Evolutionary conservation across 2,329 filamentous ascomycete genomes (phyloP), one percentile per base, ranked within the genome.

Genomic region (Fusarium sp.): DNA sequence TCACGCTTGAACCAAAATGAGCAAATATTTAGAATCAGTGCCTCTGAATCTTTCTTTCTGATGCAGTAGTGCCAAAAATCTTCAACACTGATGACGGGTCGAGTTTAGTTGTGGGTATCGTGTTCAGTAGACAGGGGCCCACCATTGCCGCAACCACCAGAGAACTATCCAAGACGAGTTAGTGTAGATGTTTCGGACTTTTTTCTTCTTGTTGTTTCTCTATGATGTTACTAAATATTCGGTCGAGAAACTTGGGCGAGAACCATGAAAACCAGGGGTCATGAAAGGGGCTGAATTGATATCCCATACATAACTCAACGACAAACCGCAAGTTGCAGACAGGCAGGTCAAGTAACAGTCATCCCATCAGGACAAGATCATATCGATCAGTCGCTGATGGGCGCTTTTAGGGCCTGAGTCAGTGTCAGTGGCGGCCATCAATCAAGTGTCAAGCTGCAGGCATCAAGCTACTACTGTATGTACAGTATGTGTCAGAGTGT

Each of bases 11-110:
- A 43, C 48, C 25, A 23, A 25, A 33, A 57, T 35, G 13, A 15
- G 52, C 9, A 58, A 20, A 47, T 21, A n/a, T 10, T 14, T 17
- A 39, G 18, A 25, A 29, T 36, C 40, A 51, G 52, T 27, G 43
- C 47, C 18, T 7, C 46, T 27, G 37, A 46, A 9, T 40, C 25
- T 55, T 67, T 59, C 25, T 42, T 29, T 40, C 35, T 63, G 36
- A 36, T 56, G 39, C 36, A 48, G 63, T 59, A 67, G 64, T 49
- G 55, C 17, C 52, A 40, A 43, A 52, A 20, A 54, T 61, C 35
- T 50, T 53, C 40, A 55, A 23, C 31, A 50, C 39, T 29, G 43
- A 23, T 41, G 62, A 73, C 67, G 67, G 64, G 73, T 73, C 47
- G 29, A 54, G 71, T 18, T 48, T 70, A 72, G 70, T 18, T 13